Conservation (phyloP, 2,329 filamentous ascomycete species). For the Hypoxylon sp. region DNA sequence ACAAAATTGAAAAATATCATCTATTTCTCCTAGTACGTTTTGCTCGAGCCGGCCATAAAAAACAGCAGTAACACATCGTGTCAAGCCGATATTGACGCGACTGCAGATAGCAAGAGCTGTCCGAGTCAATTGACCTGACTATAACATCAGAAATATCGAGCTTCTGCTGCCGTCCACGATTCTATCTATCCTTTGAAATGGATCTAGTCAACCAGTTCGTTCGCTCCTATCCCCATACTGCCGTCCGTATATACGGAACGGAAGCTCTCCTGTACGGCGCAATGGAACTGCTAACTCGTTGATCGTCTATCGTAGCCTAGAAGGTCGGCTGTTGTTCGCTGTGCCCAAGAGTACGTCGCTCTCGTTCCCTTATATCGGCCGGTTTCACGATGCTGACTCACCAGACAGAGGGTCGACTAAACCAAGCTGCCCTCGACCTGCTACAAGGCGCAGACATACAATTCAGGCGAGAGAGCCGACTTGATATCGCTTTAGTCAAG, state of each 20-base stretch:
- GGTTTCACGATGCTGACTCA: conserved; percentile 33
- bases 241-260: background rate
- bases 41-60: background rate
- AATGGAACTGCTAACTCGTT: conserved; percentile 47
- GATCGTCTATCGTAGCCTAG: conserved; percentile 66
- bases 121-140: conserved; percentile 1
- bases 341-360: conserved; percentile 90
- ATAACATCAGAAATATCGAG: background rate
- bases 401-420: conserved; percentile 83
- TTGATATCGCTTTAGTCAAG: conserved; percentile 97
- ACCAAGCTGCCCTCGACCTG: conserved; percentile 86
- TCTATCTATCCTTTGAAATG: no score
- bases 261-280: background rate
- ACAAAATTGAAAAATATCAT: conserved; percentile 29
- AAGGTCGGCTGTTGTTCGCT: conserved; percentile 92
- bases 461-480: conserved; percentile 91
- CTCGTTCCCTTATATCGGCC: background rate
- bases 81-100: background rate
- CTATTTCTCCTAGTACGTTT: conserved; percentile 5
- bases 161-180: background rate
- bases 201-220: conserved; percentile 64
- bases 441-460: conserved; percentile 95
- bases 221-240: conserved; percentile 17
- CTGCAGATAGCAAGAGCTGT: background rate
- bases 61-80: conserved; percentile 18